These are phyloP conservation scores for Ustilago sp. DNA, from an alignment of 1,284 basidiomycete genomes.

Conservation along the genomic window DNA sequence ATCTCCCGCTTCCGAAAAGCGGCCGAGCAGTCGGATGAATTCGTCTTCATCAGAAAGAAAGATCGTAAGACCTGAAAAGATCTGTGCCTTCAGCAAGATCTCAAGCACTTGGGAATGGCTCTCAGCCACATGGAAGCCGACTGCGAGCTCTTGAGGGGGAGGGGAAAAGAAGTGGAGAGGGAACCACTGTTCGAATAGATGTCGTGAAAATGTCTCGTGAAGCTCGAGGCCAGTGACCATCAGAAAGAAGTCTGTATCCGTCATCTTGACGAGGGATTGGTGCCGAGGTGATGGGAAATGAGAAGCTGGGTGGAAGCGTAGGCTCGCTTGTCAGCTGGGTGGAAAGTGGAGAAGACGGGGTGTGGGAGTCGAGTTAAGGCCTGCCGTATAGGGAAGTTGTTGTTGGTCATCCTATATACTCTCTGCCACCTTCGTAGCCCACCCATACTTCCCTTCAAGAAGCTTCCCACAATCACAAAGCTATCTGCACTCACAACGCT, in stretches of 20 bases:
- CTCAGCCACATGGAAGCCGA: slow-evolving; percentile 3
- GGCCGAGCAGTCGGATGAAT: neutral
- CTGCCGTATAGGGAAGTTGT: neutral
- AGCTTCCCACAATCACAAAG: neutral
- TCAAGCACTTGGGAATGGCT: slow-evolving; percentile 8
- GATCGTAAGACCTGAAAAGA: neutral
- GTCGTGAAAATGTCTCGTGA: neutral
- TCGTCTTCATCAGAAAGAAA: neutral
- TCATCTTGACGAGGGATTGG: neutral
- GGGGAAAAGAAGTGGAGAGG: slow-evolving; percentile 13
- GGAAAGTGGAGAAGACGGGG: too few relatives aligned
- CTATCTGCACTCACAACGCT: neutral
- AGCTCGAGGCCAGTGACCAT: slow-evolving; percentile 7
- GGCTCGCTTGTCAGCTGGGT: too few relatives aligned
- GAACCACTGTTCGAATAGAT: slow-evolving; percentile 17
- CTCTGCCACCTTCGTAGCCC: too few relatives aligned
- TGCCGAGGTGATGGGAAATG: neutral
- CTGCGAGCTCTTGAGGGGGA: neutral
- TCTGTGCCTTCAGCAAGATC: slow-evolving; percentile 12
- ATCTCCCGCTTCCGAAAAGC: neutral
- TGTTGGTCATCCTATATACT: too few relatives aligned
- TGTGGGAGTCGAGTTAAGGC: too few relatives aligned
- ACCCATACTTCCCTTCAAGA: too few relatives aligned
- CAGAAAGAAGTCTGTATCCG: slow-evolving; percentile 11
- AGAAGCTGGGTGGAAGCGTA: neutral